Evolutionary conservation across 495 filamentous ascomycete species (phyloP), one percentile per base, ranked within the genome.

Genomic region (Amphirosellinia nigrospora): DNA sequence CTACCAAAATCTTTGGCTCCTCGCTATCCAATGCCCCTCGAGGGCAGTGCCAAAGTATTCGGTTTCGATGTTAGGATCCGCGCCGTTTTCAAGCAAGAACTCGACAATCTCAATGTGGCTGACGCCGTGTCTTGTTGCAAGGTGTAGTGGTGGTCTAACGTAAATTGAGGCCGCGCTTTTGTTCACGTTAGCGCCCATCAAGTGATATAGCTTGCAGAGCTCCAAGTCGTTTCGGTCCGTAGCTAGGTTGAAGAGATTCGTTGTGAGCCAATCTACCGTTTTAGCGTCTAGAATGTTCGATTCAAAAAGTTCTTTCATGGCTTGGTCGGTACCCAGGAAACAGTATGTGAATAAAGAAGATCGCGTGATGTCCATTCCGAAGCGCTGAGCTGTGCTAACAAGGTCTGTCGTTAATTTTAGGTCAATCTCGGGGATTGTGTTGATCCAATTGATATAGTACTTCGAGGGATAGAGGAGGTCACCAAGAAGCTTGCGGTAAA

Each of bases 11-110:
- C 46, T 26, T 1, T 1, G 46, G 46, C 46, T 50, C 46, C 23
- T 50, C 21, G n/a, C 21, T 50, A 4, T 50, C 46, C 13, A 50
- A 50, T 50, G 21, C 46, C n/a, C 46, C 46, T 50, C 46, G 9
- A 50, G 46, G 46, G 46, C 46, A 50, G 46, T 50, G 26, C 46
- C 46, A 50, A 50, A 50, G 46, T 50, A 50, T 23, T 50, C 46
- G n/a, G 46, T 50, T 50, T 50, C 46, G 46, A 50, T 50, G 23
- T 50, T 50, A 50, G 46, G 46, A 50, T 50, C 46, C 2, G 46
- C 46, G 46, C 46, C 46, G 21, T 50, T 50, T 11, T 50, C 46
- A 26, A 50, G 46, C n/a, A 50, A 26, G 46, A 50, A 50, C 46
- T 50, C 46, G 46, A 50, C 46, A 26, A 50, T 50, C 21, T 50